phyloP scores from a whole-genome alignment of 768 basidiomycete species.

The Crassisporium funariophilum region DNA sequence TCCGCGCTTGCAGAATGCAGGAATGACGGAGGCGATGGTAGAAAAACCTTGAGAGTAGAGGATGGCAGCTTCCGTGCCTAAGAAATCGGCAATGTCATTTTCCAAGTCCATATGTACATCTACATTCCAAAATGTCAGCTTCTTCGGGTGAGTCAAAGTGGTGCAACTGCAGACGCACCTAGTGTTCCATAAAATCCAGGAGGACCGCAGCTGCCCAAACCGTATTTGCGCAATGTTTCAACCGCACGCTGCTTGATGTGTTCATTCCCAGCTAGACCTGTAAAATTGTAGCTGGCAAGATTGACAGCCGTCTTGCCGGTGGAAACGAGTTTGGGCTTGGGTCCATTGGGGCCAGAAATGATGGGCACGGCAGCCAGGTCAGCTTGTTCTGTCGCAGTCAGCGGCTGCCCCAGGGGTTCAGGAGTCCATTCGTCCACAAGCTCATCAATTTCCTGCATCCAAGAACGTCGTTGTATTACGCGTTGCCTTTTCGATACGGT shows the following conservation, averaged over 20 bases:
- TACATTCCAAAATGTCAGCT: slow-evolving; percentile 28
- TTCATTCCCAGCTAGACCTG: slow-evolving; percentile 87
- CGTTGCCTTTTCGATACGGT: background rate
- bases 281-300: slow-evolving; percentile 89
- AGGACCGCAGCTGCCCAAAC: slow-evolving; percentile 93
- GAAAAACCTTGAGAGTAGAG: slow-evolving; percentile 94
- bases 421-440: slow-evolving; percentile 95
- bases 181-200: slow-evolving; percentile 97
- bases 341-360: slow-evolving; percentile 77
- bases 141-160: background rate
- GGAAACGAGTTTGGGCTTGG: slow-evolving; percentile 76
- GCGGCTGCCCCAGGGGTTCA: slow-evolving; percentile 73
- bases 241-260: slow-evolving; percentile 83
- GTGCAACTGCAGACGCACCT: slow-evolving; percentile 63
- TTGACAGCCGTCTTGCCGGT: slow-evolving; percentile 80
- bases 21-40: slow-evolving; percentile 91
- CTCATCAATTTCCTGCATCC: slow-evolving; percentile 89
- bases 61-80: slow-evolving; percentile 87
- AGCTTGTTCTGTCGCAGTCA: slow-evolving; percentile 57
- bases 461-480: background rate
- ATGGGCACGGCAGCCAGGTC: slow-evolving; percentile 79
- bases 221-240: slow-evolving; percentile 84
- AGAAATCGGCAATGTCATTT: slow-evolving; percentile 85
- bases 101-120: slow-evolving; percentile 93
- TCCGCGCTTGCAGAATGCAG: slow-evolving; percentile 96